Percentiles rank a stretch among this genome's conserved stretches.
Conservation (phyloP, 1,284 basidiomycete genomes). For the Ceratorhiza oryzae-sativae region DNA sequence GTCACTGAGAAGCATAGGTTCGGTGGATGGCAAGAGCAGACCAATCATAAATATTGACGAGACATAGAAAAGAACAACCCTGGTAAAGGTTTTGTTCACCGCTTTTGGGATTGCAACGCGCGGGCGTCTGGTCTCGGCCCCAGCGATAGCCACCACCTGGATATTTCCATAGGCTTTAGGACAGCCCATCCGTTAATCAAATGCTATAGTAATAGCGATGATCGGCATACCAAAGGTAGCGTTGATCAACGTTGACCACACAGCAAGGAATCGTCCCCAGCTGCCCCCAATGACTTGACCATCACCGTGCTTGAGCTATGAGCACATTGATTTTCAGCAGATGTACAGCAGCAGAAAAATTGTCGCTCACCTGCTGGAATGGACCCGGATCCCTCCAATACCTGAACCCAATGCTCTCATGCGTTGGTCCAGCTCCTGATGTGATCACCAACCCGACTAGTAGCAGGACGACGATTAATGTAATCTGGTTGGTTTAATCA, state of each 20-base stretch:
- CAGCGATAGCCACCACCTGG: slow-evolving; percentile 48
- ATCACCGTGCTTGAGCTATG: slow-evolving; percentile 21
- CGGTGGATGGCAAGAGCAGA: slow-evolving; percentile 44
- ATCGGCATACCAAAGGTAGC: slow-evolving; percentile 41
- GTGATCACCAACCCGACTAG: slow-evolving; percentile 44
- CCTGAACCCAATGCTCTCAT: slow-evolving; percentile 45
- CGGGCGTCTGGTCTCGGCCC: slow-evolving; percentile 50
- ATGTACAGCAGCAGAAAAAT: background rate
- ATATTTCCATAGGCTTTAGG: slow-evolving; percentile 42
- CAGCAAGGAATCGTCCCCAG: slow-evolving; percentile 45
- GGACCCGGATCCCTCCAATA: slow-evolving; percentile 47
- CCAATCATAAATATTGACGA: slow-evolving; percentile 45
- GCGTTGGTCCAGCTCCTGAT: slow-evolving; percentile 42
- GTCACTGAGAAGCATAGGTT: slow-evolving; percentile 43
- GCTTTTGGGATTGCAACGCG: slow-evolving; percentile 46
- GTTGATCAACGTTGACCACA: slow-evolving; percentile 44
- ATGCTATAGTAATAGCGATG: background rate
- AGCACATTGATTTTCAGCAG: background rate
- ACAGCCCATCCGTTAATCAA: background rate
- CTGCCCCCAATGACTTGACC: slow-evolving; percentile 38
- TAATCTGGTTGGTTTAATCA: too few relatives aligned
- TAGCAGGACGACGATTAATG: slow-evolving; percentile 32
- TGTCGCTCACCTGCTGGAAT: slow-evolving; percentile 39
- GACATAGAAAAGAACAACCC: slow-evolving; percentile 46
- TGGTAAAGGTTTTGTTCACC: slow-evolving; percentile 41